These are phyloP conservation scores for Lentithecium fluviatile DNA, from an alignment of 495 filamentous ascomycete genomes.

Conservation along the genomic window DNA sequence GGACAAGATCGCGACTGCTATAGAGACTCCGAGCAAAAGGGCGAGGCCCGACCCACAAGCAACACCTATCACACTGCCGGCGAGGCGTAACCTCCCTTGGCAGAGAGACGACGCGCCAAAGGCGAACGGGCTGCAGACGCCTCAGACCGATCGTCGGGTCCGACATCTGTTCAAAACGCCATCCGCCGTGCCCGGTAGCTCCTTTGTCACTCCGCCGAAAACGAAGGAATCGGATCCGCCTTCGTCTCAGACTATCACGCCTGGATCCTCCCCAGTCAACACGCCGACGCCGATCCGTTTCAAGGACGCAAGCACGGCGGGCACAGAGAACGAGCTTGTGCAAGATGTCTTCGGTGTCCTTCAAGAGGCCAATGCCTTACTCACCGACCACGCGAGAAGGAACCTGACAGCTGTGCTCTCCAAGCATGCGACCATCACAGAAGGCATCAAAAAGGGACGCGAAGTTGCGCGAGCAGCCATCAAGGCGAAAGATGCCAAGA, in stretches of 20 bases:
- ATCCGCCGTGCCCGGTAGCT: conserved; percentile 34
- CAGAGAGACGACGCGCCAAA: conserved; percentile 34
- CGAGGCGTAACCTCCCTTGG: conserved; percentile 53
- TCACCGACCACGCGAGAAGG: conserved; percentile 37
- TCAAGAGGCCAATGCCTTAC: conserved; percentile 49
- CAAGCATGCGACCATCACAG: conserved; percentile 51
- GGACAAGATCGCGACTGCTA: conserved; percentile 20
- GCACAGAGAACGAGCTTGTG: conserved; percentile 49
- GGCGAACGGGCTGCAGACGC: conserved; percentile 32
- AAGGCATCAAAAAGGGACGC: conserved; percentile 37
- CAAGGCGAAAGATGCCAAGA: conserved; percentile 61
- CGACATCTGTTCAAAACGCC: conserved; percentile 27
- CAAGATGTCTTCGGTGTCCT: conserved; percentile 53
- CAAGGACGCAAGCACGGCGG: conserved; percentile 21
- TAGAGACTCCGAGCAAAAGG: conserved; percentile 51
- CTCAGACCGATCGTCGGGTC: conserved; percentile 24
- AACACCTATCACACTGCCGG: conserved; percentile 48
- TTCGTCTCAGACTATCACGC: background rate
- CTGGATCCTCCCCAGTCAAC: conserved; percentile 36
- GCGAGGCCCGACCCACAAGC: conserved; percentile 42
- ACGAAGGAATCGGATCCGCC: background rate
- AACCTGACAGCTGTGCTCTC: conserved; percentile 50
- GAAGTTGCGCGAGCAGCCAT: conserved; percentile 61
- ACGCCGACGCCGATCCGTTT: conserved; percentile 56
- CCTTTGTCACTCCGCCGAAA: conserved; percentile 14